phyloP scores from a whole-genome alignment of 352 stramenopile genomes.

The Aphanomyces cochlioides region DNA sequence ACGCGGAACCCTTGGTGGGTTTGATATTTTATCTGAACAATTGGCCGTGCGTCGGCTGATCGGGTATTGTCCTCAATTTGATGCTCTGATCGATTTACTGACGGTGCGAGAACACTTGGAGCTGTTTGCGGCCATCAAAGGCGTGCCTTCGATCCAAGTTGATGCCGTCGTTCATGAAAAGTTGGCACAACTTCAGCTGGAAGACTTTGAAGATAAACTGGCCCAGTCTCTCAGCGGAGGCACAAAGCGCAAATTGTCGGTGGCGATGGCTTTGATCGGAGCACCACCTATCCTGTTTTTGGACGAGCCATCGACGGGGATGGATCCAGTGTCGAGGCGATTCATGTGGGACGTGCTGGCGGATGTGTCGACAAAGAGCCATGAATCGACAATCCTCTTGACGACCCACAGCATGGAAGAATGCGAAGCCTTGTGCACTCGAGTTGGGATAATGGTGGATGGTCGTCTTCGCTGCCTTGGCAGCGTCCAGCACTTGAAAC shows the following conservation, averaged over 20 bases:
- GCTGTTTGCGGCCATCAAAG: conserved; percentile 89
- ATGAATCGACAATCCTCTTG: conserved; percentile 78
- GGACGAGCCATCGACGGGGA: conserved; percentile 89
- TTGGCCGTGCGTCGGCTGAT: conserved; percentile 58
- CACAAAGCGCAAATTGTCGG: conserved; percentile 94
- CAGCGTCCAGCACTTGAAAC: conserved; percentile 93
- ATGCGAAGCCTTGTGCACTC: conserved; percentile 91
- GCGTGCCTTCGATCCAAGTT: conserved; percentile 45
- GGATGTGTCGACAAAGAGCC: conserved; percentile 55
- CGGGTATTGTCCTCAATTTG: conserved; percentile 89
- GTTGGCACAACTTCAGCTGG: conserved; percentile 80
- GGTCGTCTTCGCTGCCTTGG: conserved; percentile 76
- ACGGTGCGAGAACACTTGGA: conserved; percentile 85
- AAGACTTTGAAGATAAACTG: conserved; percentile 76
- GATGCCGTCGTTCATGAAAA: conserved; percentile 63
- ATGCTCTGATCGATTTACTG: conserved; percentile 79
- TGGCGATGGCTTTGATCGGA: conserved; percentile 94
- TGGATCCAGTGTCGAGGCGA: conserved; percentile 90
- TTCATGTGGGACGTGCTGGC: conserved; percentile 93
- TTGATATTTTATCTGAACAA: conserved; percentile 54
- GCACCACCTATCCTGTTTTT: conserved; percentile 85
- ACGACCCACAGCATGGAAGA: conserved; percentile 97
- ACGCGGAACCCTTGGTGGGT: conserved; percentile 43
- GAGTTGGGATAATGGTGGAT: conserved; percentile 92
- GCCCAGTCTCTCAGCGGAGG: conserved; percentile 78